Base-by-base conservation (phyloP, 768 basidiomycete genomes). In the Trichaptum fuscoviolaceum region DNA sequence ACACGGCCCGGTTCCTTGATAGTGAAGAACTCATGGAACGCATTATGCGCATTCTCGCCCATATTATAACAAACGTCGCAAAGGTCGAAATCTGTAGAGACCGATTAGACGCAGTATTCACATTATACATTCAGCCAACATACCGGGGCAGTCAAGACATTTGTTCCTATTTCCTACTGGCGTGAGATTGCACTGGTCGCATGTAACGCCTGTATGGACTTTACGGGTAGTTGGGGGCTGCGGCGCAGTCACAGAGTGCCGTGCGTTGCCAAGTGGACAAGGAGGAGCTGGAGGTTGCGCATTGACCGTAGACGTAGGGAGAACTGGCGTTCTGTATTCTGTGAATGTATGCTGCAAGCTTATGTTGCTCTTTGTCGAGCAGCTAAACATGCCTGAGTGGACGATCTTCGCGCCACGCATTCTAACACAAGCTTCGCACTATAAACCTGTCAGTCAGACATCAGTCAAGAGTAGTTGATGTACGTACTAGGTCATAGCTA, bases 141-240 rank as follows among this genome's bases (percentile, higher is more conserved):
- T 73, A 91, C 90, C 82, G 62, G 82, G 79, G 74, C 92, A 94
- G 69, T 92, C 89, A 24, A 92, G 75, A 71, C 93, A 95, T 75
- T 94, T 95, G 75, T 92, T 87, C 58, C 93, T 82, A 65, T 86
- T 73, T 12, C 92, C 93, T 65, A 83, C 77, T 52, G 94, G 80
- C 3, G 75, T 82, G 24, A 75, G 69, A 6, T 81, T 69, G 75
- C 93, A 95, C 18, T 70, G 70, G 74, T 95, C 90, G 74, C 93
- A 95, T 9, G 80, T 60, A n/a, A 92, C 77, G 30, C 83, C 83
- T 35, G 63, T 72, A 73, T 92, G 90, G 52, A 88, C 69, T 8
- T 76, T 77, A 12, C 73, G 71, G 15, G 72, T 68, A 25, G 71
- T 63, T 18, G 67, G 62, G 25, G 58, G 35, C 17, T 60, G 27